These are phyloP conservation scores for Atalantia buxifolia DNA, from an alignment of 345 rosid species.

Conservation along the genomic window DNA sequence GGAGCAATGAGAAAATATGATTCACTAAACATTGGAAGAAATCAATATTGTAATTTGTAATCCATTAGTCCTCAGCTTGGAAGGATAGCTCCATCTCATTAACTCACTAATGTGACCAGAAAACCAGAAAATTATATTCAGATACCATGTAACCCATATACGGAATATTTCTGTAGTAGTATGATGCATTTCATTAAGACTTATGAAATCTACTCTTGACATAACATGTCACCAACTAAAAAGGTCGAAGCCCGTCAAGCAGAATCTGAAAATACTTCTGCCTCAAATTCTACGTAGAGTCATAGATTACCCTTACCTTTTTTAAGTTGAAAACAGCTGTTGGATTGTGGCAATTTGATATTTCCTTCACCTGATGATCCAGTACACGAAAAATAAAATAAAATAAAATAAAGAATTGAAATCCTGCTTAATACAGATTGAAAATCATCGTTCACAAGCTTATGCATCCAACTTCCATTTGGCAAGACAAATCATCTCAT, in stretches of 20 bases:
- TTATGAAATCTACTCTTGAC: background rate
- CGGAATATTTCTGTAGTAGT: background rate
- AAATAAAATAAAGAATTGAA: background rate
- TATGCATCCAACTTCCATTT: background rate
- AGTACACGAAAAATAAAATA: background rate
- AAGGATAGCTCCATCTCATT: background rate
- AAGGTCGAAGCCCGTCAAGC: background rate
- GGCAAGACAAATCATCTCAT: background rate
- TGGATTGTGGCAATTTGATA: background rate
- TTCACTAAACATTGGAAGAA: background rate
- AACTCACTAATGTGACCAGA: background rate
- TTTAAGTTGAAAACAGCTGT: background rate
- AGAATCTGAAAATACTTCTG: background rate
- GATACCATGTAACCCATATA: background rate
- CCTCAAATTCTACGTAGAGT: background rate
- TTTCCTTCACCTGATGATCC: conserved; percentile 4
- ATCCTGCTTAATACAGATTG: background rate
- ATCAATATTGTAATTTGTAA: background rate
- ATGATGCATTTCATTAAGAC: background rate
- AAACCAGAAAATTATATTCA: background rate
- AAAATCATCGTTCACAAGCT: background rate
- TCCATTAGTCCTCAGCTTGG: too few relatives aligned
- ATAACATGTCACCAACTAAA: background rate
- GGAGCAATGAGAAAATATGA: background rate
- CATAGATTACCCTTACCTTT: background rate